Conservation (phyloP, 2,329 filamentous ascomycete genomes). For the Plenodomus tracheiphilus region DNA sequence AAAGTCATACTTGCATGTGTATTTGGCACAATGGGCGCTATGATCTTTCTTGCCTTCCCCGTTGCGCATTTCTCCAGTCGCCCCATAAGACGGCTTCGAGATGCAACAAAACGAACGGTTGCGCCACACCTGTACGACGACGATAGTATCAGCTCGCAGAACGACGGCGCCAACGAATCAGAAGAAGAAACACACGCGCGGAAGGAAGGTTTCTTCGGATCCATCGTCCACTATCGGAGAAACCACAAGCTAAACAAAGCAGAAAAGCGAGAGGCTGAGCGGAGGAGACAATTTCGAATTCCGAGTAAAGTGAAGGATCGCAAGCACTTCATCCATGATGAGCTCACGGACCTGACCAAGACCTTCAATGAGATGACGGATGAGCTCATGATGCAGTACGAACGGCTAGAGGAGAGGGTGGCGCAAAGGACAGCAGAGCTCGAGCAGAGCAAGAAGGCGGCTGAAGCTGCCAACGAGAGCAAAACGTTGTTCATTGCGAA, state of each 20-base stretch:
- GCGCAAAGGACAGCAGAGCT: conserved; percentile 80
- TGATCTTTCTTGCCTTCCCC: conserved; percentile 73
- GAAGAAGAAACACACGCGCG: conserved; percentile 51
- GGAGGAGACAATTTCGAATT: conserved; percentile 72
- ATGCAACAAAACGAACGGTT: conserved; percentile 74
- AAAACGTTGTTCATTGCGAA: conserved; percentile 98
- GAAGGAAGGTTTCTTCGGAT: conserved; percentile 51
- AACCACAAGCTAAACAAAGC: conserved; percentile 39
- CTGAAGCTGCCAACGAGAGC: conserved; percentile 93
- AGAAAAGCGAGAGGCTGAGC: conserved; percentile 44
- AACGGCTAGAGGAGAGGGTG: conserved; percentile 81
- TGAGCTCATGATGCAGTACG: conserved; percentile 84
- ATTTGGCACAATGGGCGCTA: conserved; percentile 76
- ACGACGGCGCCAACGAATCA: conserved; percentile 47
- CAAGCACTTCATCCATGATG: conserved; percentile 78
- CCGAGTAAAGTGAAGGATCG: conserved; percentile 78
- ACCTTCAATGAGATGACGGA: conserved; percentile 96
- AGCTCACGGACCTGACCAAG: conserved; percentile 77
- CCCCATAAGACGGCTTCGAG: conserved; percentile 76
- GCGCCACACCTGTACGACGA: conserved; percentile 63
- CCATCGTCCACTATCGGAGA: conserved; percentile 41
- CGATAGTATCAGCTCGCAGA: conserved; percentile 43
- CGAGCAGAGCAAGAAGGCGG: conserved; percentile 86
- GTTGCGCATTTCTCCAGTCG: conserved; percentile 80
- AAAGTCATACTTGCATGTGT: conserved; percentile 82